Evolutionary conservation across 345 rosid species (phyloP).

Genomic region (Garcia nutans): DNA sequence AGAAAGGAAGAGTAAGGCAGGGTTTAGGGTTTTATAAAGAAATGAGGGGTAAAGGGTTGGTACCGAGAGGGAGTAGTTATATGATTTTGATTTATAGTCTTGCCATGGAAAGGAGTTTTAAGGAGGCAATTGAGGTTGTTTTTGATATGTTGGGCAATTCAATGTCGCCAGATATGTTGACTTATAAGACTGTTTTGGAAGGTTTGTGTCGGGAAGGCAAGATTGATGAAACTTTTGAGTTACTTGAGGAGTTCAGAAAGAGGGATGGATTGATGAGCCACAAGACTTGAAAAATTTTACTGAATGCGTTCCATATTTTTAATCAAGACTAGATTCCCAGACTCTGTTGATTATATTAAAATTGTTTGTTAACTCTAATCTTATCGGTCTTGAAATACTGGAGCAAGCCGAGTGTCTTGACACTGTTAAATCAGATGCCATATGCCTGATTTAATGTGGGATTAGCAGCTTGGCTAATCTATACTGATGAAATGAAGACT

Average conservation of each 20-base stretch:
- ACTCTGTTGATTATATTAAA: background rate
- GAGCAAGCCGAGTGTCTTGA: background rate
- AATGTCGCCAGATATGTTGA: constrained; percentile 66
- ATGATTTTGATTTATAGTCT: constrained; percentile 83
- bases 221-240: constrained; percentile 55
- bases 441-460: background rate
- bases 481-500: background rate
- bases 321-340: constrained; percentile 35
- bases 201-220: constrained; percentile 72
- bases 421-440: background rate
- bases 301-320: constrained; percentile 50
- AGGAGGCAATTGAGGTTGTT: constrained; percentile 55
- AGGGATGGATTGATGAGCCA: constrained; percentile 65
- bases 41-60: constrained; percentile 57
- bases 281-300: constrained; percentile 51
- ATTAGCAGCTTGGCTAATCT: background rate
- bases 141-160: constrained; percentile 68
- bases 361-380: background rate
- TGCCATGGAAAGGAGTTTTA: constrained; percentile 50
- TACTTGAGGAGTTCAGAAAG: constrained; percentile 75
- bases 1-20: constrained; percentile 61
- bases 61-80: constrained; percentile 54
- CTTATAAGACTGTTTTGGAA: constrained; percentile 72
- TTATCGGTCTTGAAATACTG: background rate
- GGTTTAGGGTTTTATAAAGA: constrained; percentile 81